These are phyloP conservation scores for Tolypocladium amazonense DNA, from an alignment of 2,329 filamentous ascomycete species.

Conservation along the genomic window DNA sequence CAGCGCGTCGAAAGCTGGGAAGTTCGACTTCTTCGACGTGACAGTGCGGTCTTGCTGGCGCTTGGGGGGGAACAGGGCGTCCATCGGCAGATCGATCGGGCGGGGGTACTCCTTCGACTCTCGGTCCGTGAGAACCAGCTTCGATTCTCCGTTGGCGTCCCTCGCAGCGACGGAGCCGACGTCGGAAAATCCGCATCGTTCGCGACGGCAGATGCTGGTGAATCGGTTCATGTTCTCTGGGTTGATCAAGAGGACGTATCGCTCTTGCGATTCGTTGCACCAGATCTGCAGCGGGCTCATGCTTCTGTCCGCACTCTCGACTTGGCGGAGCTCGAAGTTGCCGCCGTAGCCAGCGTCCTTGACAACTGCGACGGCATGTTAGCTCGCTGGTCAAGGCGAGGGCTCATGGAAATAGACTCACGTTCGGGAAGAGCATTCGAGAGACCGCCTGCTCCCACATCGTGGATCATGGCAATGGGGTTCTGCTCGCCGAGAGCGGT, in stretches of 20 bases:
- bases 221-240: constrained; percentile 71
- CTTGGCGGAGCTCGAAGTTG: constrained; percentile 84
- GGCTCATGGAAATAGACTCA: constrained; percentile 2
- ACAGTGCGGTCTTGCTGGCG: constrained; percentile 72
- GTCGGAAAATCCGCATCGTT: constrained; percentile 86
- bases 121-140: constrained; percentile 70
- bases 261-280: constrained; percentile 95
- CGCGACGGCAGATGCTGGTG: constrained; percentile 58
- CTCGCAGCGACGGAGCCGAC: constrained; percentile 66
- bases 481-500: constrained; percentile 72
- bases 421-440: constrained; percentile 67
- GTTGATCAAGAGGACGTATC: constrained; percentile 87
- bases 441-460: constrained; percentile 84
- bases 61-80: constrained; percentile 77
- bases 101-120: constrained; percentile 64
- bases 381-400: background rate
- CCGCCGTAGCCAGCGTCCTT: constrained; percentile 88
- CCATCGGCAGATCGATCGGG: constrained; percentile 84
- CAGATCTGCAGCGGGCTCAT: constrained; percentile 97
- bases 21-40: constrained; percentile 53
- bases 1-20: constrained; percentile 62
- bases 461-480: constrained; percentile 94
- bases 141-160: constrained; percentile 53
- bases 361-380: constrained; percentile 40
- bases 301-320: constrained; percentile 79